Evolutionary conservation across 768 basidiomycete genomes (phyloP).

Genomic region (Cystofilobasidium macerans): DNA sequence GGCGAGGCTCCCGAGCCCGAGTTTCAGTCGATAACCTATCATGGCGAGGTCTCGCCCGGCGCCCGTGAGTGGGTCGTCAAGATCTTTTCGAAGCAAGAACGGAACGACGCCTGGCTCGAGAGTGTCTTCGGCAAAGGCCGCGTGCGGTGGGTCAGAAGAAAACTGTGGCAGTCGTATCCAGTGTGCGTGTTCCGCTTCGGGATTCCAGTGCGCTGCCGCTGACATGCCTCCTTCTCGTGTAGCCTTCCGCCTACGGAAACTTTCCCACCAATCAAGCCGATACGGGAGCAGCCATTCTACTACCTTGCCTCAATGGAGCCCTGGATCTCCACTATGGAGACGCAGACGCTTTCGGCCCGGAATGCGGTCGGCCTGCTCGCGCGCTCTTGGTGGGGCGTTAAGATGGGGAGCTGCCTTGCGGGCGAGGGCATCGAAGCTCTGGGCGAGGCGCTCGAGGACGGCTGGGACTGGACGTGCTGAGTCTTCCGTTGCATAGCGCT

Average conservation of each 20-base stretch:
- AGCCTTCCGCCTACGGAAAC: conserved; percentile 54
- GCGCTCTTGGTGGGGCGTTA: not conserved
- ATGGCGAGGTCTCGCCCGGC: conserved; percentile 45
- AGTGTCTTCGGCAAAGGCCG: conserved; percentile 51
- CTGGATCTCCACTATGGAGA: conserved; percentile 71
- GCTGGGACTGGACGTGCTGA: conserved; percentile 22
- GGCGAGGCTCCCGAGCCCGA: conserved; percentile 49
- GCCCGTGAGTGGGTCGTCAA: conserved; percentile 66
- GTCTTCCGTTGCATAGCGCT: too few relatives aligned
- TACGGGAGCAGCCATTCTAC: conserved; percentile 44
- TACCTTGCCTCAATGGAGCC: conserved; percentile 90
- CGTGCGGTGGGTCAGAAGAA: conserved; percentile 70
- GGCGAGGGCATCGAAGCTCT: not conserved
- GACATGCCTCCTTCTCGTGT: too few relatives aligned
- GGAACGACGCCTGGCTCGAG: conserved; percentile 61
- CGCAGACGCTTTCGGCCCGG: conserved; percentile 14
- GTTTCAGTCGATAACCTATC: conserved; percentile 80
- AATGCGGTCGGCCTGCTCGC: conserved; percentile 9
- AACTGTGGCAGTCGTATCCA: conserved; percentile 44
- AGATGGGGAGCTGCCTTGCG: not conserved
- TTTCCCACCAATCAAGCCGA: conserved; percentile 44
- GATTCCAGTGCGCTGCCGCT: too few relatives aligned
- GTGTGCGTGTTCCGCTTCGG: conserved; percentile 31
- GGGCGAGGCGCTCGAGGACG: not conserved
- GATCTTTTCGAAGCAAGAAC: conserved; percentile 42